A percentile compares a stretch with the other conserved stretches of the same genome.
Conservation (phyloP, 306 rosid genomes). For the Senna tora region DNA sequence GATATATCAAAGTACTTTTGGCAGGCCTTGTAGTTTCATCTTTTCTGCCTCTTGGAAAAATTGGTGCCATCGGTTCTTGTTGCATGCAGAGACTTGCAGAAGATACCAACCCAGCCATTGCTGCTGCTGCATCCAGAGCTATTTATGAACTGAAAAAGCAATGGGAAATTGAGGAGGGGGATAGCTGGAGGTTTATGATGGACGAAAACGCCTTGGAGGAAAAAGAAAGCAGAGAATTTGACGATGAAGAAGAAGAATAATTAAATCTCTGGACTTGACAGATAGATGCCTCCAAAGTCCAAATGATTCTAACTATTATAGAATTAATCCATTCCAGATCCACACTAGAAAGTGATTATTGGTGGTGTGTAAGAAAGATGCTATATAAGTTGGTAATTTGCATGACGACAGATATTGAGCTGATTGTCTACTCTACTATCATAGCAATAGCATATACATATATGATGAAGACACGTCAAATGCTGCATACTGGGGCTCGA, state of each 20-base stretch:
- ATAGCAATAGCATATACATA: not conserved
- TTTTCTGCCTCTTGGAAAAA: not conserved
- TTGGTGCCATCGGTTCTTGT: slow-evolving; percentile 34
- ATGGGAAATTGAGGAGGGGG: slow-evolving; percentile 95
- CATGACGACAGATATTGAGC: slow-evolving; percentile 25
- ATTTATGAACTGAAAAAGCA: slow-evolving; percentile 92
- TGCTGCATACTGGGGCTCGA: not conserved
- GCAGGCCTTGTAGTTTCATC: slow-evolving; percentile 5
- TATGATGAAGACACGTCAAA: not conserved
- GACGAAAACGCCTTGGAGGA: slow-evolving; percentile 50
- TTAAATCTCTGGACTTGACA: slow-evolving; percentile 21
- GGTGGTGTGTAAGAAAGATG: slow-evolving; percentile 32
- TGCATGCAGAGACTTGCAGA: slow-evolving; percentile 90
- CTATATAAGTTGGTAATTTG: slow-evolving; percentile 32
- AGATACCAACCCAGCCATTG: slow-evolving; percentile 81
- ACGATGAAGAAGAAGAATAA: slow-evolving; percentile 42
- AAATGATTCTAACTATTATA: slow-evolving; percentile 47
- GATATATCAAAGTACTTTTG: not conserved
- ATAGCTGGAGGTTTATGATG: slow-evolving; percentile 88
- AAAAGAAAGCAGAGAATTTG: slow-evolving; percentile 47
- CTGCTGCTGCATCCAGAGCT: slow-evolving; percentile 84
- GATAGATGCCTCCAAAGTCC: not conserved
- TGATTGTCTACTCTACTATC: not conserved
- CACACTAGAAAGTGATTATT: slow-evolving; percentile 40
- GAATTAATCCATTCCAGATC: slow-evolving; percentile 52